Percentiles rank a stretch among this genome's conserved stretches.
Conservation (phyloP, 2,329 filamentous ascomycete genomes). For the Dactylellina cionopaga region DNA sequence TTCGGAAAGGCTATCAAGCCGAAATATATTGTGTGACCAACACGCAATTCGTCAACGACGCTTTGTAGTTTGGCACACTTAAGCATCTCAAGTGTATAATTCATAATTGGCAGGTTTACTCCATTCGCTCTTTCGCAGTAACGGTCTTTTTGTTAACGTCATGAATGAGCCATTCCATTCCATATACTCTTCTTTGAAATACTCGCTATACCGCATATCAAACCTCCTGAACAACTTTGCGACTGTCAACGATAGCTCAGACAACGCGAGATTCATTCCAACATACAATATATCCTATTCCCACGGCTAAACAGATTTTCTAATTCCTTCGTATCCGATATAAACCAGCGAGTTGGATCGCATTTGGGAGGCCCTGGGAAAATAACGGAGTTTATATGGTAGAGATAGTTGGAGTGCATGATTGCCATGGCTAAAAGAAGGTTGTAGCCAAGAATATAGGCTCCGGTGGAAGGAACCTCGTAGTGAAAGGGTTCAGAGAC, state of each 20-base stretch:
- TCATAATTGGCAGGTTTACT: no score
- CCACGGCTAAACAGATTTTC: constrained; percentile 26
- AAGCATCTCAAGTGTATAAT: no score
- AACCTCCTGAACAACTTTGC: constrained; percentile 16
- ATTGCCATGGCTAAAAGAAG: no score
- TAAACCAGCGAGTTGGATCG: constrained; percentile 14
- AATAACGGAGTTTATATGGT: constrained; percentile 14
- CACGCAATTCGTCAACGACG: no score
- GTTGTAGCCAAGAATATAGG: no score
- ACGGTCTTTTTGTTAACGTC: constrained; percentile 5
- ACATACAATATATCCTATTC: constrained; percentile 6
- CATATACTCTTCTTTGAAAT: constrained; percentile 18
- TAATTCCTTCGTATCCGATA: constrained; percentile 12
- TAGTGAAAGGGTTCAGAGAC: no score
- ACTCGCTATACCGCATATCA: constrained; percentile 2
- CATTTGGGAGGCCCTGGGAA: constrained; percentile 15
- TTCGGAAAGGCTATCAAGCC: no score
- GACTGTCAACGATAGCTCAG: constrained; percentile 8
- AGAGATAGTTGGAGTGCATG: no score
- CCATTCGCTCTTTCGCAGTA: constrained; percentile 7
- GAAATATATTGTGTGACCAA: no score
- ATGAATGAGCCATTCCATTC: constrained; percentile 12
- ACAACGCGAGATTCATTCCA: constrained; percentile 26
- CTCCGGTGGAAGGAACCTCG: no score
- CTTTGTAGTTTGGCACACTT: no score